Percentiles rank a stretch among this genome's conserved stretches.
Evolutionary conservation across 2,329 filamentous ascomycete species (phyloP).

Genomic region (Cladosporium velox): DNA sequence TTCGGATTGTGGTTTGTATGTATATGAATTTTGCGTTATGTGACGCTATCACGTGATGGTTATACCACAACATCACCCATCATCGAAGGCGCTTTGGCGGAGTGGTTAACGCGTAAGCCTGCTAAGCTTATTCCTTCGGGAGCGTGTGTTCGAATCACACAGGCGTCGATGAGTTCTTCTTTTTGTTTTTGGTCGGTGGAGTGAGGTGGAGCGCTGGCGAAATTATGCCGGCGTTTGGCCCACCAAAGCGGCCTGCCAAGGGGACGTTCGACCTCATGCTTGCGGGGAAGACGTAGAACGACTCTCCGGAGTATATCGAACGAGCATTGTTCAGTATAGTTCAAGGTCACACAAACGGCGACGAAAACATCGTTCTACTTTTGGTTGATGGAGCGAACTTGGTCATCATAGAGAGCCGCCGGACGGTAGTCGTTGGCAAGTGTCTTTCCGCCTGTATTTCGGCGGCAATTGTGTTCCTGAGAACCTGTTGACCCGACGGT

Average conservation of each 20-base stretch:
- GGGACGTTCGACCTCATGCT: not conserved
- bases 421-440: no score
- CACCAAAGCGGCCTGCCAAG: not conserved
- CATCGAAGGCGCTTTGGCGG: slow-evolving; percentile 9
- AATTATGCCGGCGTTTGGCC: not conserved
- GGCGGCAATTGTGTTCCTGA: no score
- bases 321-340: not conserved
- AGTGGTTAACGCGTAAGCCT: slow-evolving; percentile 4
- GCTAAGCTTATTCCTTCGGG: slow-evolving; percentile 8
- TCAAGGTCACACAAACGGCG: not conserved
- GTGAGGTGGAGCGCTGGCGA: not conserved
- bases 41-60: not conserved
- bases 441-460: no score
- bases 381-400: not conserved
- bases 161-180: slow-evolving; percentile 32
- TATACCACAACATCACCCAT: not conserved
- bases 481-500: not conserved
- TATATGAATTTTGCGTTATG: not conserved
- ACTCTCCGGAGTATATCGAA: not conserved
- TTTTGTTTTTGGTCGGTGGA: not conserved
- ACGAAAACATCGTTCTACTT: not conserved
- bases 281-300: not conserved
- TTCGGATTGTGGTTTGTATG: not conserved
- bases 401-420: no score
- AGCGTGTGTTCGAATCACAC: slow-evolving; percentile 46